phyloP scores from a whole-genome alignment of 192 early-diverging fungal genomes.

The Cladochytrium replicatum region DNA sequence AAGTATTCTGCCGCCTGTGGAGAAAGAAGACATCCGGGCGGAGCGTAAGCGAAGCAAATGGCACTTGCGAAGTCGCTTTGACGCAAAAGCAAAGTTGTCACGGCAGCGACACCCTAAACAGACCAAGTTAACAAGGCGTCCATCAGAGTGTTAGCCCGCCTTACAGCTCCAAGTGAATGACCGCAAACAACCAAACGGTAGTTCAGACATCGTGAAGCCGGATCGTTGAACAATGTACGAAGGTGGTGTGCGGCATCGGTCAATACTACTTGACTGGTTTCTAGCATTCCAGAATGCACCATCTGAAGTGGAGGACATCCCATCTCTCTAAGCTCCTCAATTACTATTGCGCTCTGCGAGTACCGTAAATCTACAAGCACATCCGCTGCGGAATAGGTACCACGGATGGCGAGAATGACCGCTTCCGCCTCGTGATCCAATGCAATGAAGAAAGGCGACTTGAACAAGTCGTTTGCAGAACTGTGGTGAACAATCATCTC shows the following conservation, averaged over 20 bases:
- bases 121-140: background rate
- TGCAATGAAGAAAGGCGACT: slow-evolving; percentile 26
- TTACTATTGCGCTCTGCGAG: slow-evolving; percentile 16
- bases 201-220: slow-evolving; percentile 5
- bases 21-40: slow-evolving; percentile 39
- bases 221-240: slow-evolving; percentile 9
- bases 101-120: slow-evolving; percentile 22
- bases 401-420: slow-evolving; percentile 32
- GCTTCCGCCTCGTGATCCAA: slow-evolving; percentile 24
- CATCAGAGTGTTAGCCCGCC: background rate
- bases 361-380: slow-evolving; percentile 34
- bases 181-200: slow-evolving; percentile 29
- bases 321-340: slow-evolving; percentile 19
- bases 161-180: slow-evolving; percentile 37
- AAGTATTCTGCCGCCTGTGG: slow-evolving; percentile 22
- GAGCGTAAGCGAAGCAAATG: slow-evolving; percentile 22
- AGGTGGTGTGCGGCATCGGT: slow-evolving; percentile 14
- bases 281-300: slow-evolving; percentile 22
- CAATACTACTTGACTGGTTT: slow-evolving; percentile 25
- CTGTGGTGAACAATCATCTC: slow-evolving; percentile 1
- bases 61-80: slow-evolving; percentile 4
- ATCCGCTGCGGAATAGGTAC: slow-evolving; percentile 29
- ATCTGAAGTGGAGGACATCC: background rate
- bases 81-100: slow-evolving; percentile 18
- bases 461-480: slow-evolving; percentile 25